Percentiles rank a stretch among this genome's conserved stretches.
These are phyloP conservation scores for Berberis thunbergii DNA, from an alignment of 164 flowering plant species.

Conservation along the genomic window DNA sequence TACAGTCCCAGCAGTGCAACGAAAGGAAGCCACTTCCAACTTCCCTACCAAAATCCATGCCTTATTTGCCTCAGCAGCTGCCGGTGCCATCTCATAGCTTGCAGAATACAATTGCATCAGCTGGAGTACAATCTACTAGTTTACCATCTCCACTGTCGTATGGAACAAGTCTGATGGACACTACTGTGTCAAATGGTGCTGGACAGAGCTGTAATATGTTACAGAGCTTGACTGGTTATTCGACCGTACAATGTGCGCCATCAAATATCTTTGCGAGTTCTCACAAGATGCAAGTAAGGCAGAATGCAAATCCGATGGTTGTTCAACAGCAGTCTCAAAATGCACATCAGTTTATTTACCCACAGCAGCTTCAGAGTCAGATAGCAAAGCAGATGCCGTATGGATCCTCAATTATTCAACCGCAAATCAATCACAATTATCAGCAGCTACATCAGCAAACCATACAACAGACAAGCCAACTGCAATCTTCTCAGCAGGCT, in stretches of 20 bases:
- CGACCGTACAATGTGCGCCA: constrained; percentile 44
- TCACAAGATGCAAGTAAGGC: constrained; percentile 50
- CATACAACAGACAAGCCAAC: constrained; percentile 41
- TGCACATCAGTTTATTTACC: constrained; percentile 23
- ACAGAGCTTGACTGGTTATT: constrained; percentile 35
- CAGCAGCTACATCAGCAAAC: constrained; percentile 23
- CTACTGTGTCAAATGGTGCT: neutral
- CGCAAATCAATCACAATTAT: constrained; percentile 31
- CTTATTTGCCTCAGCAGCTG: too few species aligned
- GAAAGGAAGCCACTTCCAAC: too few species aligned
- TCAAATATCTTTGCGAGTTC: constrained; percentile 42
- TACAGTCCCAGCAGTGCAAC: too few species aligned
- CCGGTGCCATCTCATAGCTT: too few species aligned
- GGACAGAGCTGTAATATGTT: constrained; percentile 41
- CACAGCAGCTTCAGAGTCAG: constrained; percentile 30
- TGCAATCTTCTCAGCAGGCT: constrained; percentile 55
- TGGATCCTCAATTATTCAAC: constrained; percentile 36
- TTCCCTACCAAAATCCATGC: too few species aligned
- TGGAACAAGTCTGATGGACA: too few species aligned
- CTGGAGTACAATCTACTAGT: too few species aligned
- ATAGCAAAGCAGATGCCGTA: constrained; percentile 30
- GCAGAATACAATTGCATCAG: too few species aligned
- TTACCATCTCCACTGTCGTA: too few species aligned
- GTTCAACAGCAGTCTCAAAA: constrained; percentile 49
- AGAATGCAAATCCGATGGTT: constrained; percentile 28